phyloP scores from a whole-genome alignment of 768 basidiomycete species.

The Leccinum imitatum region DNA sequence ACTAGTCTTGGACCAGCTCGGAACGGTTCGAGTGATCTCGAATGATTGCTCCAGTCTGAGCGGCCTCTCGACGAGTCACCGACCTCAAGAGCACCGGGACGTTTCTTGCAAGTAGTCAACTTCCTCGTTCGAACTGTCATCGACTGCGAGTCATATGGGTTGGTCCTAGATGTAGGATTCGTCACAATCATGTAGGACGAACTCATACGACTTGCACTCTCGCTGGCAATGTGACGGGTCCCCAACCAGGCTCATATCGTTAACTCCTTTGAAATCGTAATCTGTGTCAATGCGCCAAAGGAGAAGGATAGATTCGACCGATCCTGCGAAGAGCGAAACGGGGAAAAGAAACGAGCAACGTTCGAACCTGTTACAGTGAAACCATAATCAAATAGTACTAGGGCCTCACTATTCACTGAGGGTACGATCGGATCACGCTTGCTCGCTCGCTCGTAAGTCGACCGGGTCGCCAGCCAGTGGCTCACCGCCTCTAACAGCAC shows the following conservation, averaged over 20 bases:
- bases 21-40: not conserved
- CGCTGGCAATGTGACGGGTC: not conserved
- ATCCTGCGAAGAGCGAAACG: not conserved
- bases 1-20: not conserved
- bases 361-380: not conserved
- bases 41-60: not conserved
- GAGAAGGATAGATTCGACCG: not conserved
- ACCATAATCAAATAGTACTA: not conserved
- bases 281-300: not conserved
- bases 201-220: not conserved
- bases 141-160: not conserved
- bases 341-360: not conserved
- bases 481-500: too few relatives aligned
- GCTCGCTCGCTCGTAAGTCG: not conserved
- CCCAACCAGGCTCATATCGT: too few relatives aligned
- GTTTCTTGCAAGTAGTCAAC: not conserved
- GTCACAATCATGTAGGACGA: not conserved
- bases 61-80: not conserved
- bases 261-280: too few relatives aligned
- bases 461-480: not conserved
- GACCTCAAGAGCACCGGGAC: not conserved
- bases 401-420: too few relatives aligned
- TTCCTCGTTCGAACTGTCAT: not conserved
- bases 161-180: too few relatives aligned
- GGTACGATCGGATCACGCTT: not conserved